Evolutionary conservation across 352 stramenopile genomes (phyloP).

Genomic region (Phytophthora pinifolia): DNA sequence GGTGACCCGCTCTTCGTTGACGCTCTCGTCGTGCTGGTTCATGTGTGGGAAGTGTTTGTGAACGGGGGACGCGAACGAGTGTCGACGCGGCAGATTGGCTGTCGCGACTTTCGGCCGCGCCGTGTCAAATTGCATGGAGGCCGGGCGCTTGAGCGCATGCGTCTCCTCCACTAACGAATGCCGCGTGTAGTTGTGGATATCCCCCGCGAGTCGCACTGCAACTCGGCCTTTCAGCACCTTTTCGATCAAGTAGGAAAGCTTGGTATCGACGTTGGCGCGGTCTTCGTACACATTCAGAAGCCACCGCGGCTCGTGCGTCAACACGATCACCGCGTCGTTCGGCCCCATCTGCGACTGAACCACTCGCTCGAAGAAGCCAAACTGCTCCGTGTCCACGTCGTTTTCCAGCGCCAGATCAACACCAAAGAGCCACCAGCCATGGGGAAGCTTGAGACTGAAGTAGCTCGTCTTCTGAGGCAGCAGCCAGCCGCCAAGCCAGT

Average conservation of each 20-base stretch:
- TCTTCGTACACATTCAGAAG: constrained; percentile 90
- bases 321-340: constrained; percentile 89
- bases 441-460: constrained; percentile 90
- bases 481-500: constrained; percentile 93
- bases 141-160: constrained; percentile 30
- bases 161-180: constrained; percentile 70
- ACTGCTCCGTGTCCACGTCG: constrained; percentile 94
- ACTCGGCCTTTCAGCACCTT: constrained; percentile 74
- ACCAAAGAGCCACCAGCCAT: constrained; percentile 92
- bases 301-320: constrained; percentile 93
- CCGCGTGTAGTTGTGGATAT: constrained; percentile 94
- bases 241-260: constrained; percentile 78
- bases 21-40: constrained; percentile 24
- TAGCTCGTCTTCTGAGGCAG: constrained; percentile 92
- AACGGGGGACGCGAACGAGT: constrained; percentile 35
- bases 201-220: constrained; percentile 81
- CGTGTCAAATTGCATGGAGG: constrained; percentile 32
- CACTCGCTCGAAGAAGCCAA: constrained; percentile 90
- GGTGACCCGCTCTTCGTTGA: constrained; percentile 15
- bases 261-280: constrained; percentile 62
- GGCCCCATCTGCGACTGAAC: constrained; percentile 71
- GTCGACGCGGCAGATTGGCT: constrained; percentile 25
- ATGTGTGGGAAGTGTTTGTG: constrained; percentile 85
- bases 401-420: constrained; percentile 91
- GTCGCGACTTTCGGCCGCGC: constrained; percentile 14